phyloP scores from a whole-genome alignment of 2,329 filamentous ascomycete species.

The Alternaria hordeiaustralica region DNA sequence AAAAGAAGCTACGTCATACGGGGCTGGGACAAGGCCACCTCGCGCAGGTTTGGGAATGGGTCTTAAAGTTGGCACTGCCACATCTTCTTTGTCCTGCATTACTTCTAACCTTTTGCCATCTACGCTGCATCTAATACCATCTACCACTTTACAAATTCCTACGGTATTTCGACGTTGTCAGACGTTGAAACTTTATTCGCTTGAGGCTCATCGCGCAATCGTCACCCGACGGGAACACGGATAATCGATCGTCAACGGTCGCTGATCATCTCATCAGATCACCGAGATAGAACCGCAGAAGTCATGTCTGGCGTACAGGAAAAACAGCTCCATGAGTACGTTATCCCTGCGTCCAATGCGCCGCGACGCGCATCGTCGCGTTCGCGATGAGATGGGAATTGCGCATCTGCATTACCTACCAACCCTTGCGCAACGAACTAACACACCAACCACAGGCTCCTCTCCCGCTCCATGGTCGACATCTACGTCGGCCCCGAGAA shows the following conservation, averaged over 20 bases:
- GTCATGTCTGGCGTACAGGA: conserved; percentile 36
- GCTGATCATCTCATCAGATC: neutral
- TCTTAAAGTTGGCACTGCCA: conserved; percentile 17
- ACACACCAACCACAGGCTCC: conserved; percentile 50
- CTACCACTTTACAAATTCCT: neutral
- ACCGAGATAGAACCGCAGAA: neutral
- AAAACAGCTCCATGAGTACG: conserved; percentile 47
- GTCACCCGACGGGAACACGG: conserved; percentile 1
- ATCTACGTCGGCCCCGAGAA: conserved; percentile 62
- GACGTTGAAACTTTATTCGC: neutral
- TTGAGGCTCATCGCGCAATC: neutral
- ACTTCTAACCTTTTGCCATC: neutral
- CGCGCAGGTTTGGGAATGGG: neutral
- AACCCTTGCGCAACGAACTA: neutral
- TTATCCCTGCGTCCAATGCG: neutral
- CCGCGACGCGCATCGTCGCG: neutral
- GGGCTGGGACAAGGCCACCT: conserved; percentile 3
- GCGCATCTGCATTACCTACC: neutral
- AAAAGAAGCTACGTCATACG: conserved; percentile 13
- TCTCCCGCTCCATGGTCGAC: conserved; percentile 62
- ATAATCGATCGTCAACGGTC: conserved; percentile 8
- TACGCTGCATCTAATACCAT: neutral
- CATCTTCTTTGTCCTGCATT: conserved; percentile 3
- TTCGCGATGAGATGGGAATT: neutral
- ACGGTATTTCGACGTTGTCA: neutral